Base-by-base conservation (phyloP, 805 yeast genomes). In the Scheffersomyces ergatensis region DNA sequence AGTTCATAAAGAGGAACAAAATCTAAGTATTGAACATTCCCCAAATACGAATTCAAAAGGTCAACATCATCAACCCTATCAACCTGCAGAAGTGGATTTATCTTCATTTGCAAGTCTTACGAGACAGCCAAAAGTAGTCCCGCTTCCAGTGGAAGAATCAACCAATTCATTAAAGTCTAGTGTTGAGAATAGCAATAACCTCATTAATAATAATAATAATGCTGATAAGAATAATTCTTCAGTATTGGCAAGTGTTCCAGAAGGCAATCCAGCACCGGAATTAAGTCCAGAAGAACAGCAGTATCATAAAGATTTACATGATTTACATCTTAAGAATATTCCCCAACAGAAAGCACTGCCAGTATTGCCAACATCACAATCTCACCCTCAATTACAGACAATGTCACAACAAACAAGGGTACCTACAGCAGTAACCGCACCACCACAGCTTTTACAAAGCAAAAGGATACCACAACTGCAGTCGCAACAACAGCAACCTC, bases 1-100 rank as follows among this genome's bases (percentile, higher is more conserved):
- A 11, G 13, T 5, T 6, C n/a, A 15, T 29, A 29, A 15, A 14
- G 18, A 29, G 5, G 8, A 12, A 8, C 5, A 5, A 8, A 25
- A 30, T 15, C 13, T 3, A 13, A 14, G 12, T 4, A 11, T 9
- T n/a, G 19, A 19, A 13, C n/a, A n/a, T 14, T n/a, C 15, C 12
- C 32, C 35, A 17, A 14, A 40, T 4, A 9, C 4, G 6, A 35
- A 35, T 14, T 65, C 58, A 38, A 6, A 21, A 7, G 9, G 6
- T 7, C 9, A 21, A 6, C 24, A 21, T 21, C 24, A 21, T 21
- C 24, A 21, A 21, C 74, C 74, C 2, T 70, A 70, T 48, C 66
- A 66, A 43, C 76, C 76, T 1, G 75, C 76, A 2, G 71, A 69
- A 44, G 76, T 70, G 6, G 76, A 70, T 42, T 62, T 70, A 38